A percentile compares a stretch with the other conserved stretches of the same genome.
These are phyloP conservation scores for Cryptococcus sp. DNA, from an alignment of 1,284 basidiomycete species.

Conservation along the genomic window DNA sequence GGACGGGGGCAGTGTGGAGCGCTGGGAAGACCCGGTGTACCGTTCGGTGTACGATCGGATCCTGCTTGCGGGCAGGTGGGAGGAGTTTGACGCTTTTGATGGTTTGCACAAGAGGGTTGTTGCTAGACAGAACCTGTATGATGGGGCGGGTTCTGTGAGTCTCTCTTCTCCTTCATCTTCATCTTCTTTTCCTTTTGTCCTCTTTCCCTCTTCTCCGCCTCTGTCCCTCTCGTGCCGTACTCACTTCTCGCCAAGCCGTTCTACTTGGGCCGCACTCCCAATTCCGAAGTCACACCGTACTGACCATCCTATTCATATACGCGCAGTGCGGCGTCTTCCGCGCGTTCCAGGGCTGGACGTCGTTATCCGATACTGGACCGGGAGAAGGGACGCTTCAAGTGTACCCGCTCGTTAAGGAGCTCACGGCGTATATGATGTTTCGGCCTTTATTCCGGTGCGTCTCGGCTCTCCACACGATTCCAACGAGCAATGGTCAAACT, in stretches of 20 bases:
- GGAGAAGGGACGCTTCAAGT: conserved; percentile 74
- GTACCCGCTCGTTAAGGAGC: conserved; percentile 71
- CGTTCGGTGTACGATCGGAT: conserved; percentile 63
- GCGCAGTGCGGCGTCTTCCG: conserved; percentile 70
- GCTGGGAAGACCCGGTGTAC: conserved; percentile 73
- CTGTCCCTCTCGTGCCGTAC: too few relatives aligned
- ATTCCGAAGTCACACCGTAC: too few relatives aligned
- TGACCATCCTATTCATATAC: conserved; percentile 22
- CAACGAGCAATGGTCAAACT: conserved; percentile 16
- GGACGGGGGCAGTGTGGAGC: conserved; percentile 72
- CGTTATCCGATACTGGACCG: conserved; percentile 62
- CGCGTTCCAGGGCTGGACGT: conserved; percentile 72
- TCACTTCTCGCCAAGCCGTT: too few relatives aligned
- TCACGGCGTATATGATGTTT: conserved; percentile 73
- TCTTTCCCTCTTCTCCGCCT: too few relatives aligned
- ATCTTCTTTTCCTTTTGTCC: background rate
- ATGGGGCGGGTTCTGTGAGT: conserved; percentile 43
- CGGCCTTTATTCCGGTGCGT: conserved; percentile 68
- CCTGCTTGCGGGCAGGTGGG: conserved; percentile 62
- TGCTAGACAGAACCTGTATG: conserved; percentile 49
- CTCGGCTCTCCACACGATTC: background rate
- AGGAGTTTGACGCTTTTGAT: conserved; percentile 49
- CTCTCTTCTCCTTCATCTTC: too few relatives aligned
- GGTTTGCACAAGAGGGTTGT: conserved; percentile 36
- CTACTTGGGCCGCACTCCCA: too few relatives aligned